These are phyloP conservation scores for Globisporangium irregulare DNA, from an alignment of 352 stramenopile species.

Conservation along the genomic window DNA sequence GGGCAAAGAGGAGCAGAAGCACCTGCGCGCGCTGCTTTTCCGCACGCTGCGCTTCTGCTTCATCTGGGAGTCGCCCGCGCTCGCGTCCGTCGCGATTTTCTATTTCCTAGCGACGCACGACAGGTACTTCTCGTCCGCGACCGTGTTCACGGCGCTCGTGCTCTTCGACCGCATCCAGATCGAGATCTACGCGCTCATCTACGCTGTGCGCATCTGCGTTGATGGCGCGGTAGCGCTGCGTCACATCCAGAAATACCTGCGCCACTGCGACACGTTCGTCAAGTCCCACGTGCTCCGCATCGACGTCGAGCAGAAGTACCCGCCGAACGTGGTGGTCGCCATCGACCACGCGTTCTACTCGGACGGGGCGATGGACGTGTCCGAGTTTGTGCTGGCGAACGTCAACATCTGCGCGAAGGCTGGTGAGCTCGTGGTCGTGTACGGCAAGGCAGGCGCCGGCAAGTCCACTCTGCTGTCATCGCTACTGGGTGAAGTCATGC, in stretches of 20 bases:
- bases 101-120: slow-evolving; percentile 25
- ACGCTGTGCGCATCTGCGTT: slow-evolving; percentile 26
- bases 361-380: slow-evolving; percentile 22
- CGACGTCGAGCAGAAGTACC: slow-evolving; percentile 13
- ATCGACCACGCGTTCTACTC: slow-evolving; percentile 35
- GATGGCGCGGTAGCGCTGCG: background rate
- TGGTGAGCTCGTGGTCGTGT: slow-evolving; percentile 37
- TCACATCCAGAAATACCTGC: slow-evolving; percentile 14
- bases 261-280: slow-evolving; percentile 9
- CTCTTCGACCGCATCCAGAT: slow-evolving; percentile 34
- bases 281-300: slow-evolving; percentile 4
- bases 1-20: slow-evolving; percentile 29
- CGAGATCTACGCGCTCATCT: slow-evolving; percentile 31
- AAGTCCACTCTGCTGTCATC: slow-evolving; percentile 39
- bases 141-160: slow-evolving; percentile 34
- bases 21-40: slow-evolving; percentile 22
- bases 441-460: slow-evolving; percentile 34
- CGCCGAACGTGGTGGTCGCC: slow-evolving; percentile 19
- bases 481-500: slow-evolving; percentile 33
- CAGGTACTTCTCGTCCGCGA: slow-evolving; percentile 29
- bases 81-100: slow-evolving; percentile 34
- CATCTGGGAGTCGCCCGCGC: slow-evolving; percentile 34
- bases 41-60: slow-evolving; percentile 33
- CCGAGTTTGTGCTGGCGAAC: slow-evolving; percentile 20
- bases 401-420: slow-evolving; percentile 26